These are phyloP conservation scores for Candida tetrigidarum DNA, from an alignment of 1,139 yeast species.

Conservation along the genomic window DNA sequence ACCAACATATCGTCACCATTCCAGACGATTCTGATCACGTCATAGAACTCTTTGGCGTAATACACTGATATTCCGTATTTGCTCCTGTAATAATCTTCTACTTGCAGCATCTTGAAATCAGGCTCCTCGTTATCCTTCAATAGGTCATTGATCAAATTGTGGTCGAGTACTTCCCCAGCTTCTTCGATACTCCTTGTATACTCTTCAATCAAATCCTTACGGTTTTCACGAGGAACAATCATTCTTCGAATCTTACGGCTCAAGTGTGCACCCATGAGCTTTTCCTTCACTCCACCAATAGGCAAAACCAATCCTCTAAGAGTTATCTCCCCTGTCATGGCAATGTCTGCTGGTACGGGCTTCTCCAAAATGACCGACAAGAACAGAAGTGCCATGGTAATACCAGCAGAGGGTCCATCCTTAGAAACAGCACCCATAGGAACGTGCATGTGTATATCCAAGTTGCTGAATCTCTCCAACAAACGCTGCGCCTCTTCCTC, in stretches of 20 bases:
- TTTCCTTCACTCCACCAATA: slow-evolving; percentile 89
- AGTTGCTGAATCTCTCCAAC: slow-evolving; percentile 49
- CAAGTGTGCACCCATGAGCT: slow-evolving; percentile 82
- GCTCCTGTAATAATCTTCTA: slow-evolving; percentile 50
- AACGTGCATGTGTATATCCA: slow-evolving; percentile 81
- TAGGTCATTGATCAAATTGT: slow-evolving; percentile 34
- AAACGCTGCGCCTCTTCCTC: slow-evolving; percentile 25
- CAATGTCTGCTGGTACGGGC: slow-evolving; percentile 70
- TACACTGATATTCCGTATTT: slow-evolving; percentile 60
- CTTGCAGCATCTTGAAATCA: slow-evolving; percentile 39
- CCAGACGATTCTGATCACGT: slow-evolving; percentile 75
- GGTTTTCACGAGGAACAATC: slow-evolving; percentile 70
- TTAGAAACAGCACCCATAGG: slow-evolving; percentile 89
- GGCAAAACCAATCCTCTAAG: slow-evolving; percentile 85
- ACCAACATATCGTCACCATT: slow-evolving; percentile 46
- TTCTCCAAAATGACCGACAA: slow-evolving; percentile 70
- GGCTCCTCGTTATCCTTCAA: slow-evolving; percentile 38
- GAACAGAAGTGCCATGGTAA: slow-evolving; percentile 83
- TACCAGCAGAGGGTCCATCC: slow-evolving; percentile 96
- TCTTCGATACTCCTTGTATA: slow-evolving; percentile 43
- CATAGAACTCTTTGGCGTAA: slow-evolving; percentile 80
- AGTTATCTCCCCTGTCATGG: slow-evolving; percentile 96
- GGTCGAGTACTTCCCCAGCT: slow-evolving; percentile 20
- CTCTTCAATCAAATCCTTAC: slow-evolving; percentile 71
- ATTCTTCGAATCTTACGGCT: slow-evolving; percentile 59